Evolutionary conservation across 2,329 filamentous ascomycete genomes (phyloP), one percentile per base, ranked within the genome.

Genomic region (Ceratocystiopsis brevicomis): DNA sequence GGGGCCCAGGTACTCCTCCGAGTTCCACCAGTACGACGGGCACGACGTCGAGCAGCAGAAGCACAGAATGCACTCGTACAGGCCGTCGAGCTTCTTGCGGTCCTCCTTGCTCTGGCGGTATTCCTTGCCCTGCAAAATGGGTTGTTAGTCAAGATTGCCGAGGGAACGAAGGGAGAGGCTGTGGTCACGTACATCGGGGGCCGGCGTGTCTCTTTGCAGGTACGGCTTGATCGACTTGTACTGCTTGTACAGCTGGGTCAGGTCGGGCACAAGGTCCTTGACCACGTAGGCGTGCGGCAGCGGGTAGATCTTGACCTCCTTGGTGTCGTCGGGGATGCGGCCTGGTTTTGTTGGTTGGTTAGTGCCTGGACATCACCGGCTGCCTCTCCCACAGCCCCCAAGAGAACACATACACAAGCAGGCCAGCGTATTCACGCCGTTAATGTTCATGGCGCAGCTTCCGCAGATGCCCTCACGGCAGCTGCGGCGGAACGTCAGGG

Each of bases 1-100:
- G 47, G 90, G 90, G 50, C 90, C 90, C 41, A 98, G 83, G 69
- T 98, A 98, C 65, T 96, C 87, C 67, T 96, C 87, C 54, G 81
- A 78, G 71, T 98, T 98, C 90, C 90, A 98, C 90, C 90, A 98
- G 73, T 98, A 98, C 16, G 86, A 95, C n/a, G 90, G 90, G 73
- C 90, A 98, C 39, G 88, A 94, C 18, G 90, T 98, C 53, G 83
- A 90, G 78, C 90, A 98, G 78, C 90, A 98, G 54, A 88, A 88
- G 71, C 90, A 98, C 46, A 98, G 80, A 64, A 98, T 96, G 68
- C 90, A 98, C 68, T 98, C 90, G 70, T 98, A 96, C 30, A 96
- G 77, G 51, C 90, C 90, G 60, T 96, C 90, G 44, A 98, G 79
- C 78, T 94, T 98, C 67, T 78, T 83, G 59, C 90, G 86, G 54